A percentile compares a stretch with the other conserved stretches of the same genome.
Evolutionary conservation across 768 basidiomycete genomes (phyloP).

Genomic region (Termitomyces sp.): DNA sequence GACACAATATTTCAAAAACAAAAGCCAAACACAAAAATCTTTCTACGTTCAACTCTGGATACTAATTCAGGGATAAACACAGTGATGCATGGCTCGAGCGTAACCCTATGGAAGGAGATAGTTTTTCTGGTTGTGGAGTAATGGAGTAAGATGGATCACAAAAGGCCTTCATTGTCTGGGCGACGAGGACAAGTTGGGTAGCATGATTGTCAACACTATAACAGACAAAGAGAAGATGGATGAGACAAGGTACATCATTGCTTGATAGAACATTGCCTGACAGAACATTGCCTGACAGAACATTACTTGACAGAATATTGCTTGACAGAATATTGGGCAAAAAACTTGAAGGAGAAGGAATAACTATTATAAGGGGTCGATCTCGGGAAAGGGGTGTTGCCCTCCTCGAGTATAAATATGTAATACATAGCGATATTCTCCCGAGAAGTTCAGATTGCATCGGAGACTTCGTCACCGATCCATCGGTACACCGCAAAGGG

Average conservation of each 20-base stretch:
- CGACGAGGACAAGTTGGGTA: neutral
- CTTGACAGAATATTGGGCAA: too few species aligned
- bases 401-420: neutral
- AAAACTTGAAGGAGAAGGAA: too few species aligned
- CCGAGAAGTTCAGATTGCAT: neutral
- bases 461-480: neutral
- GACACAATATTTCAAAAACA: neutral
- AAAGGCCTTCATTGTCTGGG: too few species aligned
- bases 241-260: too few species aligned
- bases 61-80: neutral
- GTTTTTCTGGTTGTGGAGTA: neutral
- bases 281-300: too few species aligned
- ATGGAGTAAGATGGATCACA: too few species aligned
- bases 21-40: neutral
- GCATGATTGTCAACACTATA: neutral
- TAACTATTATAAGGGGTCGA: neutral
- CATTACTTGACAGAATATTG: too few species aligned
- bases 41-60: neutral
- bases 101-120: too few species aligned
- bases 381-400: neutral
- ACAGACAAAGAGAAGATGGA: too few species aligned
- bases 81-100: neutral
- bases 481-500: slow-evolving; percentile 5
- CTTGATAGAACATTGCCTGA: too few species aligned
- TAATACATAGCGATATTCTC: neutral